phyloP scores from a whole-genome alignment of 2,329 filamentous ascomycete genomes.

The Fusarium sp. region DNA sequence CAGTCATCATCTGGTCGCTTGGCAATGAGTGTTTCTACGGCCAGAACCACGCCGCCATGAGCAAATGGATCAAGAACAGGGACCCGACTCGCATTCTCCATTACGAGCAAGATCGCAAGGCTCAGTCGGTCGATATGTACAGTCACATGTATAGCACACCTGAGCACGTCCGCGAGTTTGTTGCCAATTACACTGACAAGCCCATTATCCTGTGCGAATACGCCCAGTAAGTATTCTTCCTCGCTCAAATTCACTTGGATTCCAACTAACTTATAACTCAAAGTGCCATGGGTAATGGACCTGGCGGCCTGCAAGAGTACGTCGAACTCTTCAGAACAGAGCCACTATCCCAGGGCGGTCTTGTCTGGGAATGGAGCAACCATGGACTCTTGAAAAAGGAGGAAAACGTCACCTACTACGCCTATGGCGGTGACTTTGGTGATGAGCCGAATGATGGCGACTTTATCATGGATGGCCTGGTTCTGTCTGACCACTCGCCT shows the following conservation, averaged over 20 bases:
- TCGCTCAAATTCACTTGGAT: accelerated
- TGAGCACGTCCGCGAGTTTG: conserved; percentile 46
- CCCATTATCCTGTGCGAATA: conserved; percentile 73
- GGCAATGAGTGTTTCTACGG: conserved; percentile 83
- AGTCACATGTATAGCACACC: conserved; percentile 76
- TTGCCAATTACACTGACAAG: conserved; percentile 53
- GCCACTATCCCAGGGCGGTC: conserved; percentile 70
- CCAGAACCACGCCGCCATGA: conserved; percentile 78
- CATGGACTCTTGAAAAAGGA: conserved; percentile 53
- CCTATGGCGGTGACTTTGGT: conserved; percentile 74
- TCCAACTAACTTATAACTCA: not conserved
- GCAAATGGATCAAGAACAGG: conserved; percentile 70
- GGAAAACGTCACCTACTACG: conserved; percentile 43
- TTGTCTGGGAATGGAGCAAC: conserved; percentile 77
- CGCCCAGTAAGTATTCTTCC: conserved; percentile 53
- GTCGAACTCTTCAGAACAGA: conserved; percentile 74
- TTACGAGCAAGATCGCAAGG: conserved; percentile 75
- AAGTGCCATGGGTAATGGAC: conserved; percentile 81
- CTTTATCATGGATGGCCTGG: conserved; percentile 72
- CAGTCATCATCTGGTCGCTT: conserved; percentile 79
- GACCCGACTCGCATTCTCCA: conserved; percentile 73
- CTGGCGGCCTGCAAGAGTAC: conserved; percentile 78
- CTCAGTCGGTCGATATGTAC: conserved; percentile 74
- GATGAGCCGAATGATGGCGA: conserved; percentile 73
- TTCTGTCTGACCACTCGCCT: conserved; percentile 22